Evolutionary conservation across 768 basidiomycete genomes (phyloP).

Genomic region (Rhodosporidiobolus odoratus): DNA sequence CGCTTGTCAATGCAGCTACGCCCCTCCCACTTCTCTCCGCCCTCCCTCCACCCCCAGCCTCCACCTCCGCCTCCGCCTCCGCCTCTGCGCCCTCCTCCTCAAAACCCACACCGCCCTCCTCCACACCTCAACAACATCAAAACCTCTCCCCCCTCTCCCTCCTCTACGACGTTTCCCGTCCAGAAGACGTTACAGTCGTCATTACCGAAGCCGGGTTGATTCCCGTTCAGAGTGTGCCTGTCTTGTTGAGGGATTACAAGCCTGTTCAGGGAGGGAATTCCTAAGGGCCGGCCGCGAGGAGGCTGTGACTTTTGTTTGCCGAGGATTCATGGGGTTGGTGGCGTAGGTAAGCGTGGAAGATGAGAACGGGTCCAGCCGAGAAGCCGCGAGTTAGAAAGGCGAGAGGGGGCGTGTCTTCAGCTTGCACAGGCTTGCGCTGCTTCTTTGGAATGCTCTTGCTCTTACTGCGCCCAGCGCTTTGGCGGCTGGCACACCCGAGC

Average conservation of each 20-base stretch:
- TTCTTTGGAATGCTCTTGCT: no score
- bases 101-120: slow-evolving; percentile 10
- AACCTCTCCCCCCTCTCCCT: slow-evolving; percentile 77
- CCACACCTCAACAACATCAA: no score
- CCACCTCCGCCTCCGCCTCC: slow-evolving; percentile 40
- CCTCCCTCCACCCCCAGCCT: slow-evolving; percentile 42
- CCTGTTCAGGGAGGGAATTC: slow-evolving; percentile 38
- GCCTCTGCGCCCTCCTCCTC: slow-evolving; percentile 4
- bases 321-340: no score
- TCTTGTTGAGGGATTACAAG: slow-evolving; percentile 42
- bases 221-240: slow-evolving; percentile 41
- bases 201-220: slow-evolving; percentile 93
- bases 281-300: no score
- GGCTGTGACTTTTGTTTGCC: no score
- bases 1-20: neutral
- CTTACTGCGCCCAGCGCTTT: no score
- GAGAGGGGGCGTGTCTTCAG: no score
- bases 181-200: slow-evolving; percentile 85
- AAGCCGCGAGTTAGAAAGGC: no score
- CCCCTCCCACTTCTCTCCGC: slow-evolving; percentile 34
- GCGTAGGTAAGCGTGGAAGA: no score
- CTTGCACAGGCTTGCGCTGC: no score
- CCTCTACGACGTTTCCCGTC: slow-evolving; percentile 89
- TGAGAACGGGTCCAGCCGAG: no score
- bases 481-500: no score